Base-by-base conservation (phyloP, 2,329 filamentous ascomycete genomes). In the Penicillium sclerotigenum region DNA sequence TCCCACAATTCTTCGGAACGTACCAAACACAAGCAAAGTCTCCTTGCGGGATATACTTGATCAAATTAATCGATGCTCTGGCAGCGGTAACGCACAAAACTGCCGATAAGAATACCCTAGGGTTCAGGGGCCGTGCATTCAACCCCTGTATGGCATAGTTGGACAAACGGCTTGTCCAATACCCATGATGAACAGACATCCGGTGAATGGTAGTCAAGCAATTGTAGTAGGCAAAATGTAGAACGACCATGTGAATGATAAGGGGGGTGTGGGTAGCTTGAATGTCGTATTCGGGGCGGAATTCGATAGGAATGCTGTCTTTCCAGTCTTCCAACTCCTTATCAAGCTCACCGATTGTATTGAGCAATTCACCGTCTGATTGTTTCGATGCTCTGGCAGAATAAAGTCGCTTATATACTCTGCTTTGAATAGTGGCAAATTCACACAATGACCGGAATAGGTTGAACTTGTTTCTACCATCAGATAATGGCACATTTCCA, bases 171-270 rank as follows among this genome's bases (percentile, higher is more conserved):
- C 90, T 97, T 1, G 93, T 97, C 94, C 94, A 99, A 76, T 96
- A 97, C 14, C 94, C 94, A 70, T 97, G 92, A 67, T 97, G 94
- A 29, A 97, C 89, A 40, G 91, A 96, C 94, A 97, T 99, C 49
- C 94, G 90, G 72, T 99, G 94, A 61, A 99, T 97, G 0, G 94
- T 99, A 0, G 93, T 97, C 49, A 99, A 77, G 67, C 92, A 97
- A 72, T 99, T 99, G 79, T 97, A 97, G 75, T 99, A 99, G 1
- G 91, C 88, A 68, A 99, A 95, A 73, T 99, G 94, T 56, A 99
- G 79, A 71, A 96, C 90, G 58, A 96, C 92, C 50, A 99, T 86
- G 63, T 97, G 93, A 20, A 99, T 80, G 20, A 97, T 92, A n/a
- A 97, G 81, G 0, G 93, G 92, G 0, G 91, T 95, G 72, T 97